phyloP scores from a whole-genome alignment of 495 filamentous ascomycete species.

The Podospora pseudoanserina region DNA sequence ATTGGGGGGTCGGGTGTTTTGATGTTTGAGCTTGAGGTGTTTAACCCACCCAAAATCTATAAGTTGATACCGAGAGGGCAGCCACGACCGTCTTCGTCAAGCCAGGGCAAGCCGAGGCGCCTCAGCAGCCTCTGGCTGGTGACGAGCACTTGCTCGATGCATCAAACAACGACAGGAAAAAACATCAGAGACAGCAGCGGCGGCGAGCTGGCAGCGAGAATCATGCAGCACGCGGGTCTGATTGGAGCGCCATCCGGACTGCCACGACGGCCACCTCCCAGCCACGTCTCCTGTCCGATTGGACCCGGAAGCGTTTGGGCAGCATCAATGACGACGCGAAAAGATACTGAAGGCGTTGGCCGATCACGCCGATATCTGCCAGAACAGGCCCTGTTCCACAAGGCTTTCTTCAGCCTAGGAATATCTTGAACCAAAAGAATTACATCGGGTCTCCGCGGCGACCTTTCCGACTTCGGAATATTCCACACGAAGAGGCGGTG shows the following conservation, averaged over 20 bases:
- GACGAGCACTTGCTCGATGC: constrained; percentile 15
- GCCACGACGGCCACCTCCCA: constrained; percentile 14
- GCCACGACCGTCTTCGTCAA: neutral
- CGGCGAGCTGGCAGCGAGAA: constrained; percentile 11
- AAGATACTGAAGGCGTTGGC: constrained; percentile 5
- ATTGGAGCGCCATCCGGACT: constrained; percentile 19
- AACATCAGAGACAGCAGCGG: neutral
- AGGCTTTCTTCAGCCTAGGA: neutral
- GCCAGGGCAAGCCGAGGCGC: neutral
- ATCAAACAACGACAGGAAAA: neutral
- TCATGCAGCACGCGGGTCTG: constrained; percentile 7
- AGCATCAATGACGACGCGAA: constrained; percentile 17
- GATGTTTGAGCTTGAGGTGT: neutral
- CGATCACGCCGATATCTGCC: neutral
- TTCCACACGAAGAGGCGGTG: neutral
- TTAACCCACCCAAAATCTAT: neutral
- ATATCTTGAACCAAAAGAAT: neutral
- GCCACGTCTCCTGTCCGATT: constrained; percentile 17
- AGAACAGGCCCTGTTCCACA: constrained; percentile 4
- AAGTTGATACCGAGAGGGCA: neutral
- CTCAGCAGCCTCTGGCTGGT: neutral
- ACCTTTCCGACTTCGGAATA: neutral
- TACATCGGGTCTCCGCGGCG: neutral
- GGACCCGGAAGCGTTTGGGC: constrained; percentile 15
- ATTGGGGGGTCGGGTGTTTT: constrained; percentile 3